phyloP scores from a whole-genome alignment of 208 protist species.

The Leishmania tropica region DNA sequence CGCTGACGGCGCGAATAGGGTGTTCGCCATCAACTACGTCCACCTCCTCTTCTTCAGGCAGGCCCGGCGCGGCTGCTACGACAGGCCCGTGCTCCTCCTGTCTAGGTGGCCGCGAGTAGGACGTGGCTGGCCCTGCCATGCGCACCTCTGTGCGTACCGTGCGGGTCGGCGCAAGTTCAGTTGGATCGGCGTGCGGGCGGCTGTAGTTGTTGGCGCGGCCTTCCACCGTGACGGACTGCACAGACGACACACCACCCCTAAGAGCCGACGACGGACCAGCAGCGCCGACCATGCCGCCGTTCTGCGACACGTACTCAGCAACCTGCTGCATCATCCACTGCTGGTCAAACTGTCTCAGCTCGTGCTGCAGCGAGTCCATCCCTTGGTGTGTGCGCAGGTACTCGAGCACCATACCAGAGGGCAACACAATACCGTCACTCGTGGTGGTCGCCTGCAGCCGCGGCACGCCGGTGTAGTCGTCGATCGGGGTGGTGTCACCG shows the following conservation, averaged over 20 bases:
- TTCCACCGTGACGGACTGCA: constrained; percentile 77
- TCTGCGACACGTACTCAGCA: constrained; percentile 37
- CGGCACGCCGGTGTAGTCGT: constrained; percentile 49
- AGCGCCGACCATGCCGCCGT: constrained; percentile 14
- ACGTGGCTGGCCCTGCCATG: constrained; percentile 34
- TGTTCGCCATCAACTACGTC: constrained; percentile 59
- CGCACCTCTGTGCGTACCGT: constrained; percentile 64
- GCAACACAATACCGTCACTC: constrained; percentile 54
- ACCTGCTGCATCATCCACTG: constrained; percentile 41
- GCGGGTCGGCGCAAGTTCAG: constrained; percentile 37
- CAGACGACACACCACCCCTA: constrained; percentile 7
- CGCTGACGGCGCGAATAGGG: constrained; percentile 53
- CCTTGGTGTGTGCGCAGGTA: constrained; percentile 84
- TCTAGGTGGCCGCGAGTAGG: constrained; percentile 4
- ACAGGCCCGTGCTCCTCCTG: constrained; percentile 26
- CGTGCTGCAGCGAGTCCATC: constrained; percentile 73
- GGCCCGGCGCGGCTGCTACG: not conserved
- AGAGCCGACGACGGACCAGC: constrained; percentile 22
- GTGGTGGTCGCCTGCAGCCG: constrained; percentile 52
- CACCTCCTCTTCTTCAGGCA: constrained; percentile 15
- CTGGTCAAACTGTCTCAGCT: constrained; percentile 57
- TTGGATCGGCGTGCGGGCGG: constrained; percentile 54
- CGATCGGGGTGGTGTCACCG: constrained; percentile 72
- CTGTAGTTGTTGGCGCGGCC: constrained; percentile 85
- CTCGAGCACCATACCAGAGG: constrained; percentile 84